Evolutionary conservation across 2,329 filamentous ascomycete species (phyloP).

Genomic region (Dactylellina sp.): DNA sequence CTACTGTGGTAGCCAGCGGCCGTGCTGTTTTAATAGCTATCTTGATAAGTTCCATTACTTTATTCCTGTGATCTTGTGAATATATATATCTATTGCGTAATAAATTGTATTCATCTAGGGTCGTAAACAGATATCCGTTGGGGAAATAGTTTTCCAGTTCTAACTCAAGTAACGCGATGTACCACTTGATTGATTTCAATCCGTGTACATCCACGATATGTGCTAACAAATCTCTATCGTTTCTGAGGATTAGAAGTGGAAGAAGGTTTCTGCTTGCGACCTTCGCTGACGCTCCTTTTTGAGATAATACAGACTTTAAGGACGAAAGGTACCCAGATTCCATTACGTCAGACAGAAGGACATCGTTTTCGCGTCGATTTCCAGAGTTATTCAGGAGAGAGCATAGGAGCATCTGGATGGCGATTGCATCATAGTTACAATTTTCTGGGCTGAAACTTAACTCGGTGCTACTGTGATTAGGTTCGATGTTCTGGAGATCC

Average conservation of each 20-base stretch:
- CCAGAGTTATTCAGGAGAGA: too few species aligned
- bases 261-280: conserved; percentile 3
- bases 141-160: background rate
- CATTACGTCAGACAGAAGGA: background rate
- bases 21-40: background rate
- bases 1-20: background rate
- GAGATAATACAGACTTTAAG: conserved; percentile 8
- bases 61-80: too few species aligned
- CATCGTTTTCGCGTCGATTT: conserved; percentile 1
- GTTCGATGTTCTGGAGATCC: background rate
- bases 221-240: conserved; percentile 3
- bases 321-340: conserved; percentile 9
- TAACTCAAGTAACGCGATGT: background rate
- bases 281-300: background rate
- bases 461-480: too few species aligned
- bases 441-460: too few species aligned
- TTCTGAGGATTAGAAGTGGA: conserved; percentile 3
- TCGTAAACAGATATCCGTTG: too few species aligned
- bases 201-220: conserved; percentile 4
- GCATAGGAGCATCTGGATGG: too few species aligned
- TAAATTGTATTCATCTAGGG: too few species aligned
- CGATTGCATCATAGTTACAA: too few species aligned
- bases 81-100: too few species aligned
- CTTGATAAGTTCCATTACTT: background rate
- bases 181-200: background rate